phyloP scores from a whole-genome alignment of 2,329 filamentous ascomycete species.

The Domatiomyces catenatus region DNA sequence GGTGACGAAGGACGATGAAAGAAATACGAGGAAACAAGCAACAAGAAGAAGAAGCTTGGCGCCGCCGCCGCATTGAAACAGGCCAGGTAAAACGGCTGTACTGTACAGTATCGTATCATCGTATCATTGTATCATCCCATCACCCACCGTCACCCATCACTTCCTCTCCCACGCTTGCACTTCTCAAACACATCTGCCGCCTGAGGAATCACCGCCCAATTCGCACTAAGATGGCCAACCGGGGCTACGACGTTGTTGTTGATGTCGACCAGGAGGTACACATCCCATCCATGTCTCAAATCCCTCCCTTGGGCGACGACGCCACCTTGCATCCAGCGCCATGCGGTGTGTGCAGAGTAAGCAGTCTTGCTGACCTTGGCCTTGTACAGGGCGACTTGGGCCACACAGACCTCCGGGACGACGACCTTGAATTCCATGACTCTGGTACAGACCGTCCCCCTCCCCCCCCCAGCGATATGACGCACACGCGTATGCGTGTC shows the following conservation, averaged over 20 bases:
- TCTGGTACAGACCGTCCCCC: slow-evolving; percentile 53
- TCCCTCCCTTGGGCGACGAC: not conserved
- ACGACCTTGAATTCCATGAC: slow-evolving; percentile 87
- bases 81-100: too few relatives aligned
- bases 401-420: slow-evolving; percentile 94
- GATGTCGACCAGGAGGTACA: slow-evolving; percentile 87
- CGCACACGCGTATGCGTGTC: too few relatives aligned
- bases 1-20: not conserved
- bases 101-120: not conserved
- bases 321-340: too few relatives aligned
- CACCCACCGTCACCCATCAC: too few relatives aligned
- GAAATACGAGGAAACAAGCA: not conserved
- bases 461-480: too few relatives aligned
- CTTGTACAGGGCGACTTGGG: slow-evolving; percentile 71
- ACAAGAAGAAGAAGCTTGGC: not conserved
- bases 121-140: too few relatives aligned
- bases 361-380: not conserved
- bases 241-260: slow-evolving; percentile 94
- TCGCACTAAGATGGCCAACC: slow-evolving; percentile 48
- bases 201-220: not conserved
- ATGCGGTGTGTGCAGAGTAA: not conserved
- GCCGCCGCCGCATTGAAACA: too few relatives aligned
- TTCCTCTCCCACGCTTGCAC: not conserved
- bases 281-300: not conserved
- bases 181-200: not conserved